These are phyloP conservation scores for Discostella stelligera DNA, from an alignment of 352 stramenopile genomes.

Conservation along the genomic window DNA sequence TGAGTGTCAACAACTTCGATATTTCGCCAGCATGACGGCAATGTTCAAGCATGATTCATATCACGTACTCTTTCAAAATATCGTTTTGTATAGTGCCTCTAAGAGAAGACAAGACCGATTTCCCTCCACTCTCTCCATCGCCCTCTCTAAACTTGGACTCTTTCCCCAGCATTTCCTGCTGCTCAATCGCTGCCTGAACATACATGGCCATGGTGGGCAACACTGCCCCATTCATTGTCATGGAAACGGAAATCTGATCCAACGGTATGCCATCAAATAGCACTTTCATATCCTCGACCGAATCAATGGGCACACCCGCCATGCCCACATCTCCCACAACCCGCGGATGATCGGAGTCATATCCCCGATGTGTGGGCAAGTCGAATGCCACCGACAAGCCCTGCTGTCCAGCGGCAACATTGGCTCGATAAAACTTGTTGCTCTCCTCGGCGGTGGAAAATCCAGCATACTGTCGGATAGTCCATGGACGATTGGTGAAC, in stretches of 20 bases:
- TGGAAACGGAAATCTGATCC: conserved; percentile 95
- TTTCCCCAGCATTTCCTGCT: conserved; percentile 73
- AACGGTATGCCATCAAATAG: conserved; percentile 95
- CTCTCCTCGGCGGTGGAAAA: conserved; percentile 96
- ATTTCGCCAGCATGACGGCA: neutral
- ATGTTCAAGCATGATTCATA: neutral
- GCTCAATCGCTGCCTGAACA: conserved; percentile 93
- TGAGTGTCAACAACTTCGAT: no score
- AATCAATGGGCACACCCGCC: conserved; percentile 95
- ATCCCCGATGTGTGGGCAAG: conserved; percentile 95
- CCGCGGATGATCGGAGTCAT: conserved; percentile 94
- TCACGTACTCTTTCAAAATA: conserved; percentile 89
- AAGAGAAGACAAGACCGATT: conserved; percentile 83
- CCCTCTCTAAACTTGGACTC: conserved; percentile 45
- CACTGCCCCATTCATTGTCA: conserved; percentile 98
- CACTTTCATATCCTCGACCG: conserved; percentile 95
- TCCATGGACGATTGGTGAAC: conserved; percentile 95
- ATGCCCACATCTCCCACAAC: conserved; percentile 95
- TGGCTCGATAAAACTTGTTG: conserved; percentile 95
- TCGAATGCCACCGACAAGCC: conserved; percentile 96
- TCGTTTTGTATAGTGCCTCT: conserved; percentile 95
- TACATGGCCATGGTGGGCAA: conserved; percentile 95
- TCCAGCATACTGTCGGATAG: conserved; percentile 93
- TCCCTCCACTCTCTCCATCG: conserved; percentile 2
- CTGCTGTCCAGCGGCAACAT: conserved; percentile 90